These are phyloP conservation scores for Raddia distichophylla DNA, from an alignment of 176 grass and related monocot species.

Conservation along the genomic window DNA sequence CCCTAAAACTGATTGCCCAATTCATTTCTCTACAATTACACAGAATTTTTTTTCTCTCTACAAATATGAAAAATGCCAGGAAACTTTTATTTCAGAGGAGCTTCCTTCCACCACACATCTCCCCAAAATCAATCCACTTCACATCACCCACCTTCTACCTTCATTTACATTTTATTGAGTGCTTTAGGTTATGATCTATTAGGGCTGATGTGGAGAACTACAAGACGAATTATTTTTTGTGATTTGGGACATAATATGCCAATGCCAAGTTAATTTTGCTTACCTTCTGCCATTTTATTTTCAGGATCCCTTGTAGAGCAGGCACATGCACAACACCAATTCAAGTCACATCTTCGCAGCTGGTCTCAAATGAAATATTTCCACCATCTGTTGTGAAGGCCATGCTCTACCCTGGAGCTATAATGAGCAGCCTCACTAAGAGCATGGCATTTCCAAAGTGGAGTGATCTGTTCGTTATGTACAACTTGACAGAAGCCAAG, in stretches of 20 bases:
- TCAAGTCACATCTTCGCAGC: slow-evolving; percentile 86
- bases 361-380: slow-evolving; percentile 91
- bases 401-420: slow-evolving; percentile 80
- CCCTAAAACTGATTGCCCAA: no score
- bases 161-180: slow-evolving; percentile 10
- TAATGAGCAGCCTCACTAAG: slow-evolving; percentile 54
- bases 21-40: no score
- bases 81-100: no score
- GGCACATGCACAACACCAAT: slow-evolving; percentile 91
- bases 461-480: slow-evolving; percentile 70
- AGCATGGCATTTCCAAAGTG: slow-evolving; percentile 67
- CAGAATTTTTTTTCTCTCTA: no score
- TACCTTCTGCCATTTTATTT: slow-evolving; percentile 51
- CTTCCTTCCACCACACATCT: no score
- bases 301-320: slow-evolving; percentile 92
- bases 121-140: no score
- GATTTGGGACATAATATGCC: slow-evolving; percentile 17
- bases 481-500: slow-evolving; percentile 87
- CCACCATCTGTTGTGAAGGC: slow-evolving; percentile 76
- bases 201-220: neutral
- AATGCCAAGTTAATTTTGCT: slow-evolving; percentile 29
- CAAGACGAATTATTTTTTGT: slow-evolving; percentile 20
- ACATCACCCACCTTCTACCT: no score
- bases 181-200: slow-evolving; percentile 6
- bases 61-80: no score